phyloP scores from a whole-genome alignment of 1,284 basidiomycete species.

The Cerioporus squamosus region DNA sequence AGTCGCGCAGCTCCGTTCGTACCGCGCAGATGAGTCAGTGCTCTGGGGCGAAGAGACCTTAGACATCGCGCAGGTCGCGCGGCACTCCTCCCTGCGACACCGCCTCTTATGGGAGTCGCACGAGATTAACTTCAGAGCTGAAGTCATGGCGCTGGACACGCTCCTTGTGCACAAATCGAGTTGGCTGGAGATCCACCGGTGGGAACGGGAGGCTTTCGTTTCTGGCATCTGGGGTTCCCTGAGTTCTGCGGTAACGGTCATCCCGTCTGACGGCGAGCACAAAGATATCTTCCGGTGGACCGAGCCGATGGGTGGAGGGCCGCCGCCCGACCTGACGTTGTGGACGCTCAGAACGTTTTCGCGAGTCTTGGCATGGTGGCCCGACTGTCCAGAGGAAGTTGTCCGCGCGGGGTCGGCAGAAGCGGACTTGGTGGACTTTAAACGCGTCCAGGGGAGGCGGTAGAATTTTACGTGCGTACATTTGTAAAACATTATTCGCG shows the following conservation, averaged over 20 bases:
- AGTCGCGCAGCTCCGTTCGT: neutral
- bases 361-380: neutral
- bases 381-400: neutral
- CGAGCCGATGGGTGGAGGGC: too few relatives aligned
- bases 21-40: neutral
- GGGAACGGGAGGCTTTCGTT: neutral
- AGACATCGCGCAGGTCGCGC: neutral
- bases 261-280: neutral
- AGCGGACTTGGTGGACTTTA: neutral
- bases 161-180: neutral
- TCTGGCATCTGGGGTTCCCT: neutral
- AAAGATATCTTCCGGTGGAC: neutral
- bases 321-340: neutral
- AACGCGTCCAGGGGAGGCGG: neutral
- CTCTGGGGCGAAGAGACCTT: neutral
- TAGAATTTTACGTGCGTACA: neutral
- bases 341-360: neutral
- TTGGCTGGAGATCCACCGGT: neutral
- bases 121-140: slow-evolving; percentile 6
- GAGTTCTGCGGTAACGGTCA: neutral
- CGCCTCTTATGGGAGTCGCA: slow-evolving; percentile 2
- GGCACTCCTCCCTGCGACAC: neutral
- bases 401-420: neutral
- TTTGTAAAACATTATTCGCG: neutral
- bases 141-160: neutral